Conservation (phyloP, 345 rosid species). For the Hypericum androsaemum region DNA sequence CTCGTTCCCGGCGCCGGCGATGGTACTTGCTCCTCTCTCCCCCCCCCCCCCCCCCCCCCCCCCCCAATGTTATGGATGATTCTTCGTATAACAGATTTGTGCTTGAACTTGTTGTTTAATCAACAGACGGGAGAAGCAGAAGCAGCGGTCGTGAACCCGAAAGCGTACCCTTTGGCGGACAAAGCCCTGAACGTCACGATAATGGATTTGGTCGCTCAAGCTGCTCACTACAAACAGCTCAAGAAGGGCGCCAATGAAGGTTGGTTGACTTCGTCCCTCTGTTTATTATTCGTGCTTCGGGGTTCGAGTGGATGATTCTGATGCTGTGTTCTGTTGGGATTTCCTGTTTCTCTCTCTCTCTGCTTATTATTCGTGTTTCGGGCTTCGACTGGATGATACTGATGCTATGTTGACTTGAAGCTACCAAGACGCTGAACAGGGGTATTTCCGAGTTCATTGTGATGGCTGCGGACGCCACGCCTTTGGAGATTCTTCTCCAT, state of each 20-base stretch:
- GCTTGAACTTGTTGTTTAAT: not conserved
- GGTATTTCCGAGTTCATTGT: constrained; percentile 90
- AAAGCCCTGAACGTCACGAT: constrained; percentile 66
- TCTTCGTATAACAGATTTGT: not conserved
- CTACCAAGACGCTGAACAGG: constrained; percentile 89
- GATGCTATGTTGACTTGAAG: no score
- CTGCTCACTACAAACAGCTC: constrained; percentile 93
- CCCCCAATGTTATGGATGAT: no score
- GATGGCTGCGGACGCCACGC: constrained; percentile 40
- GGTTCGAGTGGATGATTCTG: not conserved
- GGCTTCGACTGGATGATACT: no score
- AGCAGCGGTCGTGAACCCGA: constrained; percentile 44
- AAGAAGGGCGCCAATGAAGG: constrained; percentile 99
- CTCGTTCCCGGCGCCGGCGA: no score
- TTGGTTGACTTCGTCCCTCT: no score
- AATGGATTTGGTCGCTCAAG: constrained; percentile 88
- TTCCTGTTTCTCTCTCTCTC: no score
- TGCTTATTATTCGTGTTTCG: constrained; percentile 9
- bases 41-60: no score
- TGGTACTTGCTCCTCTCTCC: no score
- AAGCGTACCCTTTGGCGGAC: constrained; percentile 85
- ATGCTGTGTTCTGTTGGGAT: not conserved
- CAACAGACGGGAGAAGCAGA: constrained; percentile 35
- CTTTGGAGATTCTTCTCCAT: constrained; percentile 86
- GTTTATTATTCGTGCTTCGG: not conserved